Evolutionary conservation across 1,284 basidiomycete genomes (phyloP).

Genomic region (Pseudozyma sp.): DNA sequence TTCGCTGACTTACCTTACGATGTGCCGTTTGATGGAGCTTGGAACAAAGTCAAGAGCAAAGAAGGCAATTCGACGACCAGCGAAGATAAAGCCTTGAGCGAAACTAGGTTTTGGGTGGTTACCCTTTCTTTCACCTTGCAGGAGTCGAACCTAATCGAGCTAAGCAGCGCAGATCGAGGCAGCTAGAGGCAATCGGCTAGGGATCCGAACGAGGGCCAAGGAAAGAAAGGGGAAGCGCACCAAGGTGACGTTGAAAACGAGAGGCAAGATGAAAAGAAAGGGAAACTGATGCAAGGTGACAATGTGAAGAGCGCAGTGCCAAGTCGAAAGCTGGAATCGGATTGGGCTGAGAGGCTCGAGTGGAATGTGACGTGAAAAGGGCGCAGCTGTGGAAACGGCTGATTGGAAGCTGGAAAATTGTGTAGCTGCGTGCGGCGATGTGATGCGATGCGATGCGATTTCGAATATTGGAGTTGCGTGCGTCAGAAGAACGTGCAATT

Average conservation of each 20-base stretch:
- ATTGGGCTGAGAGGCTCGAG: slow-evolving; percentile 7
- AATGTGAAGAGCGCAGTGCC: slow-evolving; percentile 8
- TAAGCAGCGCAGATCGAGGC: not conserved
- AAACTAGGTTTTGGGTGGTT: not conserved
- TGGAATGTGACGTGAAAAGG: slow-evolving; percentile 24
- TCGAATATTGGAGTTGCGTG: slow-evolving; percentile 24
- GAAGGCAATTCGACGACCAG: slow-evolving; percentile 35
- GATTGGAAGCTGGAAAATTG: slow-evolving; percentile 14
- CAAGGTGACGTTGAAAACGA: slow-evolving; percentile 19
- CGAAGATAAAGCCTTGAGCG: slow-evolving; percentile 19
- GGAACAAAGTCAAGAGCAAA: slow-evolving; percentile 1
- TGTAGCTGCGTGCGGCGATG: slow-evolving; percentile 9
- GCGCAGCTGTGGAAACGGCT: slow-evolving; percentile 1
- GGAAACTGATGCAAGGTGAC: slow-evolving; percentile 27
- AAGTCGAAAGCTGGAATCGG: slow-evolving; percentile 15
- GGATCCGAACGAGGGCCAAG: slow-evolving; percentile 4
- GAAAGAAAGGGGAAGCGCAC: slow-evolving; percentile 4
- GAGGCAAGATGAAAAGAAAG: not conserved
- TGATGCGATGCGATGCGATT: slow-evolving; percentile 31
- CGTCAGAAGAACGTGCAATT: slow-evolving; percentile 6
- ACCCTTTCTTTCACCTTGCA: not conserved
- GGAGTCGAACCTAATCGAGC: not conserved
- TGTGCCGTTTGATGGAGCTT: slow-evolving; percentile 9
- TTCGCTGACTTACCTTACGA: slow-evolving; percentile 19
- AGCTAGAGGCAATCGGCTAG: not conserved